phyloP scores from a whole-genome alignment of 108 stramenopile species.

The Skeletonema tropicum region DNA sequence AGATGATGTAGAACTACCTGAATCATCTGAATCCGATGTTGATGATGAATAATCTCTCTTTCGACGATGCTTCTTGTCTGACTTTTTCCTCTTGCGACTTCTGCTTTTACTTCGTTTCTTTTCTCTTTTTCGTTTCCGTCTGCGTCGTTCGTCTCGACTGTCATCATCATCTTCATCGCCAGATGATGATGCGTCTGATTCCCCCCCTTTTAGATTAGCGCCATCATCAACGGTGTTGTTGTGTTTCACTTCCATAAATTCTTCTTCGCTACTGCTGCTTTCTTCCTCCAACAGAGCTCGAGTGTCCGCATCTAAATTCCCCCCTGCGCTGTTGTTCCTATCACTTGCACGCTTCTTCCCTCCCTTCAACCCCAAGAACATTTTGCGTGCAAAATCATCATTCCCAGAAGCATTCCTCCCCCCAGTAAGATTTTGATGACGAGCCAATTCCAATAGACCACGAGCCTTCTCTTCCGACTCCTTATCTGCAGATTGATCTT shows the following conservation, averaged over 20 bases:
- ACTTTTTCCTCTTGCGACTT: constrained; percentile 20
- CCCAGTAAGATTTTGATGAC: constrained; percentile 75
- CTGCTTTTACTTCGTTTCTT: constrained; percentile 46
- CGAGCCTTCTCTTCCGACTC: constrained; percentile 64
- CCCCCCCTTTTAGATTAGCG: background rate
- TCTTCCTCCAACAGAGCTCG: constrained; percentile 60
- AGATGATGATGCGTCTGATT: constrained; percentile 25
- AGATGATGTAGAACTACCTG: constrained; percentile 12
- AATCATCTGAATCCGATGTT: constrained; percentile 42
- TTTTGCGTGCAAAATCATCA: constrained; percentile 78
- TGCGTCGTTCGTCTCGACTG: constrained; percentile 29
- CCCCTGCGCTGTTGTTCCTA: constrained; percentile 20
- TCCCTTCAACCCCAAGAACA: constrained; percentile 79
- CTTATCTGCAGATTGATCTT: constrained; percentile 30
- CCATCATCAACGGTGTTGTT: constrained; percentile 1
- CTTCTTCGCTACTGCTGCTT: constrained; percentile 83
- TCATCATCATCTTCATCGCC: constrained; percentile 27
- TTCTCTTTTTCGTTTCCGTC: constrained; percentile 37
- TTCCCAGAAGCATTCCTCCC: constrained; percentile 57
- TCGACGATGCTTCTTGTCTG: constrained; percentile 34
- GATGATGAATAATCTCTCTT: constrained; percentile 47
- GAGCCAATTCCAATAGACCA: constrained; percentile 74
- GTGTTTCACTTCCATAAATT: constrained; percentile 48
- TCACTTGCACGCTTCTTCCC: constrained; percentile 70
- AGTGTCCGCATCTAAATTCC: constrained; percentile 33